A percentile compares a stretch with the other conserved stretches of the same genome.
Evolutionary conservation across 495 filamentous ascomycete genomes (phyloP).

Genomic region (Neurospora discreta): DNA sequence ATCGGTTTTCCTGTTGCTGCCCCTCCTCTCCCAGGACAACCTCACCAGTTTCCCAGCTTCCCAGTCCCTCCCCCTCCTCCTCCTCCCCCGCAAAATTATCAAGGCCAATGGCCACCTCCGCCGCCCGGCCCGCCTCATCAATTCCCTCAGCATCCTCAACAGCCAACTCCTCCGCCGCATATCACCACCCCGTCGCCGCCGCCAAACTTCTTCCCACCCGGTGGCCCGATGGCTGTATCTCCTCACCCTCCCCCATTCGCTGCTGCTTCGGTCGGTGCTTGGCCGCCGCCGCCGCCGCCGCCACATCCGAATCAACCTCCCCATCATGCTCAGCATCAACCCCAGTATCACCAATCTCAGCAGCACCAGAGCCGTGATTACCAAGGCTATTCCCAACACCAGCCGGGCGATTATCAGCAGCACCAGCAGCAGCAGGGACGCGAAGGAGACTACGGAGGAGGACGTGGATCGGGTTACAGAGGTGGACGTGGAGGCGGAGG

Average conservation of each 20-base stretch:
- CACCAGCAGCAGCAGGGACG: background rate
- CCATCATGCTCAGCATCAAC: background rate
- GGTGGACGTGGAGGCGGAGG: background rate
- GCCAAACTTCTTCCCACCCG: background rate
- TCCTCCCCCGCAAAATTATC: background rate
- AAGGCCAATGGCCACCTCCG: background rate
- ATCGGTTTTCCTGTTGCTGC: background rate
- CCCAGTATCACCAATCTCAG: background rate
- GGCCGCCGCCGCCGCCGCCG: background rate
- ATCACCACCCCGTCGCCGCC: background rate
- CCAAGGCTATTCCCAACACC: background rate
- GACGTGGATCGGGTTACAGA: background rate
- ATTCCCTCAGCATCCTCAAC: background rate
- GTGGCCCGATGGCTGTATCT: background rate
- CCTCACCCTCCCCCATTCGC: background rate
- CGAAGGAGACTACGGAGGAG: background rate
- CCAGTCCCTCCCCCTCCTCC: conserved; percentile 11
- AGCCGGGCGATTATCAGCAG: background rate
- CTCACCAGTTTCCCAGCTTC: conserved; percentile 18
- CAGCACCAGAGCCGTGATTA: background rate
- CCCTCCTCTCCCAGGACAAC: conserved; percentile 13
- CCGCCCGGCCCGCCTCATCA: background rate
- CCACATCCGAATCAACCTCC: background rate
- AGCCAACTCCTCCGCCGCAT: background rate
- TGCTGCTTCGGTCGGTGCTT: background rate